Percentiles rank a stretch among this genome's conserved stretches.
phyloP scores from a whole-genome alignment of 495 filamentous ascomycete species.

The Viridothelium virens region DNA sequence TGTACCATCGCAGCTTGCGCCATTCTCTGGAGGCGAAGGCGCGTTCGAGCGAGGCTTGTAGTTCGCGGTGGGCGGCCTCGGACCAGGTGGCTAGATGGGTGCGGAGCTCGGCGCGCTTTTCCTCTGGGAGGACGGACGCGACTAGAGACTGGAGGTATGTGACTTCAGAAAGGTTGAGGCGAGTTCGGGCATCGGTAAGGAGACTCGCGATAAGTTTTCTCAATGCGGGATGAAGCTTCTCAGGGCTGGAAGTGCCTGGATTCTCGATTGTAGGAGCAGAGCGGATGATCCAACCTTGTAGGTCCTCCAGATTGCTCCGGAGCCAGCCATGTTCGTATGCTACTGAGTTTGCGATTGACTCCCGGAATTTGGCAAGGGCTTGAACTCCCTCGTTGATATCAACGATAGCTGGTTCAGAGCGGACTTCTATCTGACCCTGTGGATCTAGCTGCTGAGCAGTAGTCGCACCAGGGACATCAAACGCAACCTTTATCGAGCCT shows the following conservation, averaged over 20 bases:
- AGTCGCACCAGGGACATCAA: conserved; percentile 42
- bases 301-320: conserved; percentile 54
- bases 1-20: conserved; percentile 82
- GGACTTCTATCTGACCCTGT: background rate
- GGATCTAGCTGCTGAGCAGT: background rate
- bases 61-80: conserved; percentile 69
- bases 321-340: conserved; percentile 68
- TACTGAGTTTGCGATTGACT: conserved; percentile 57
- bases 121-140: conserved; percentile 33
- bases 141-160: conserved; percentile 34
- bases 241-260: conserved; percentile 19
- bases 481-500: conserved; percentile 46
- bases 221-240: conserved; percentile 52
- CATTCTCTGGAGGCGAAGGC: conserved; percentile 65
- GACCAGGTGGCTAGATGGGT: conserved; percentile 61
- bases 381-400: background rate
- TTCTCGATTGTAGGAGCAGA: background rate
- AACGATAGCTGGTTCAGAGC: conserved; percentile 15
- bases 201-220: conserved; percentile 59
- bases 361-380: conserved; percentile 47
- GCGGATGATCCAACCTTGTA: conserved; percentile 59
- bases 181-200: conserved; percentile 48
- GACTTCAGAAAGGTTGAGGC: conserved; percentile 46
- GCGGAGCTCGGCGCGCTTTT: conserved; percentile 46
- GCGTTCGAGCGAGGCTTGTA: conserved; percentile 64